These are phyloP conservation scores for Arbutus unedo DNA, from an alignment of 148 eudicot genomes.

Conservation along the genomic window DNA sequence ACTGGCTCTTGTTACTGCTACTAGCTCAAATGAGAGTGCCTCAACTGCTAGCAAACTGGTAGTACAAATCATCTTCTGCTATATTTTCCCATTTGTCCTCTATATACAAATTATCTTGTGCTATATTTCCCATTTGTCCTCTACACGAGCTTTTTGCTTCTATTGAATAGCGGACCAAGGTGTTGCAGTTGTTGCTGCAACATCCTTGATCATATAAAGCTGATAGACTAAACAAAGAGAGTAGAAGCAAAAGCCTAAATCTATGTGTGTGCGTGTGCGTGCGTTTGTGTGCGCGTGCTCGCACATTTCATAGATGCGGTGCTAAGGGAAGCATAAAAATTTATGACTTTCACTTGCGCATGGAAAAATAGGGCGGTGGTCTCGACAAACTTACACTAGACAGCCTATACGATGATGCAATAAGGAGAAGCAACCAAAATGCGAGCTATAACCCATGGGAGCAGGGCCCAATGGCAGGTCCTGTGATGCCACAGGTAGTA, in stretches of 20 bases:
- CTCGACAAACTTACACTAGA: constrained; percentile 81
- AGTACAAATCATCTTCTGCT: constrained; percentile 10
- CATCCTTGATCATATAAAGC: not conserved
- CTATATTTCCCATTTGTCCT: not conserved
- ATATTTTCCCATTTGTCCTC: not conserved
- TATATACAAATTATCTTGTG: not conserved
- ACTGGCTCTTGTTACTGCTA: constrained; percentile 92
- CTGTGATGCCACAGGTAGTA: constrained; percentile 51
- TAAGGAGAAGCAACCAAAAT: constrained; percentile 77
- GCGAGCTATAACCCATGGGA: constrained; percentile 91
- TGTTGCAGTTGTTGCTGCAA: not conserved
- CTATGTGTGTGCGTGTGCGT: no score
- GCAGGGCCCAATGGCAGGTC: constrained; percentile 39
- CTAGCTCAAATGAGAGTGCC: constrained; percentile 70
- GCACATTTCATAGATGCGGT: not conserved
- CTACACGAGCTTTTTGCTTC: not conserved
- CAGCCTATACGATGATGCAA: constrained; percentile 91
- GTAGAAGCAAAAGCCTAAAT: no score
- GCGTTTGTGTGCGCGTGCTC: no score
- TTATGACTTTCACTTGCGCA: constrained; percentile 5
- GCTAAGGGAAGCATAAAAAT: not conserved
- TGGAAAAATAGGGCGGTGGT: constrained; percentile 64
- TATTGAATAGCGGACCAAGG: not conserved
- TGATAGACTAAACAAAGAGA: not conserved
- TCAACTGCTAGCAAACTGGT: constrained; percentile 71